A percentile compares a stretch with the other conserved stretches of the same genome.
Conservation (phyloP, 176 grass and related monocot species). For the Cenchrus americanus region DNA sequence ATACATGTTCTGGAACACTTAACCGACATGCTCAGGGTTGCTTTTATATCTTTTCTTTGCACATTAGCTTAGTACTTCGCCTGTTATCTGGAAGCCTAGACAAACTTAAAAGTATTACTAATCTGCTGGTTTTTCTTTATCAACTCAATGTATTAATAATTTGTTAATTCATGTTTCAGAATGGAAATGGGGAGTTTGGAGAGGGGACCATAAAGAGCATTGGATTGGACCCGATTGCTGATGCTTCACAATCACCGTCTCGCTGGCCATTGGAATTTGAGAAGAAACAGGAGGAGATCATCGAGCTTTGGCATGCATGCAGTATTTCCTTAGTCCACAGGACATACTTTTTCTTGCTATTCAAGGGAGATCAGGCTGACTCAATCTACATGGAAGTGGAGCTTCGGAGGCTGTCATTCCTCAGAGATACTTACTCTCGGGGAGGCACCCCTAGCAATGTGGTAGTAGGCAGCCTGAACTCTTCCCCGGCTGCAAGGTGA, state of each 20-base stretch:
- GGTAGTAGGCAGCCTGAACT: slow-evolving; percentile 50
- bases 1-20: neutral
- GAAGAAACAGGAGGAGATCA: slow-evolving; percentile 82
- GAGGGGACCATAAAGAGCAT: slow-evolving; percentile 51
- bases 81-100: neutral
- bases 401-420: slow-evolving; percentile 73
- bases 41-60: neutral
- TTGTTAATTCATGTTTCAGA: slow-evolving; percentile 38
- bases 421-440: slow-evolving; percentile 62
- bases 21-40: neutral
- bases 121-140: neutral
- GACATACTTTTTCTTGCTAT: slow-evolving; percentile 90
- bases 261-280: slow-evolving; percentile 80
- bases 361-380: slow-evolving; percentile 89
- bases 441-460: slow-evolving; percentile 48
- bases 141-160: neutral
- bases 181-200: slow-evolving; percentile 58
- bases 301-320: slow-evolving; percentile 84
- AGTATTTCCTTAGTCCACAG: slow-evolving; percentile 86
- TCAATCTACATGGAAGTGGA: slow-evolving; percentile 98
- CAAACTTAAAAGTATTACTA: neutral
- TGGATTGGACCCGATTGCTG: slow-evolving; percentile 42
- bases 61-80: neutral
- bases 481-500: slow-evolving; percentile 64
- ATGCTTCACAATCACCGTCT: slow-evolving; percentile 61